These are phyloP conservation scores for Datura wrightii DNA, from an alignment of 257 asterid genomes.

Conservation along the genomic window DNA sequence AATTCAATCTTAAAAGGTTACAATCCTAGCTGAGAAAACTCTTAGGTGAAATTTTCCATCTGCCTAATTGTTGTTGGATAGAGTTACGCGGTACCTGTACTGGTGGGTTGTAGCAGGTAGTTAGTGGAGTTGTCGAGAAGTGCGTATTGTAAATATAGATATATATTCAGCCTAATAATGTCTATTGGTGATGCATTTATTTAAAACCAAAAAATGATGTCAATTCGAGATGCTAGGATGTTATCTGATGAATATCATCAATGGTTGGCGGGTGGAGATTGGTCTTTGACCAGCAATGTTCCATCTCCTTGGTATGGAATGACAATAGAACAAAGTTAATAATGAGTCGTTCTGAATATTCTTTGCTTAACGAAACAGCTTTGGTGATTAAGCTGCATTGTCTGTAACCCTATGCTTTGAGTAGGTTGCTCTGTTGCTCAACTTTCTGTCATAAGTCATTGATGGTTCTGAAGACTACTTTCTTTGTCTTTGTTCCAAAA, in stretches of 20 bases:
- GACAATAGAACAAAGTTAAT: background rate
- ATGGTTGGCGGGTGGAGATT: background rate
- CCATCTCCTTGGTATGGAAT: background rate
- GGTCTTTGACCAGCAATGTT: slow-evolving; percentile 14
- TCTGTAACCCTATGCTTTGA: background rate
- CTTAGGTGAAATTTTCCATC: background rate
- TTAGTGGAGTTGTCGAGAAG: background rate
- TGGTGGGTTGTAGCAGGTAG: background rate
- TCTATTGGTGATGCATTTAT: background rate
- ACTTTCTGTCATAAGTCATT: background rate
- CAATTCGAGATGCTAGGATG: background rate
- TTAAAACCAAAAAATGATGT: background rate
- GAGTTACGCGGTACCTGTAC: background rate
- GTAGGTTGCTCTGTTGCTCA: background rate
- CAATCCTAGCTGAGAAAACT: background rate
- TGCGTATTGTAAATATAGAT: background rate
- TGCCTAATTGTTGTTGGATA: background rate
- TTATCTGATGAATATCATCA: background rate
- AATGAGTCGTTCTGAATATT: background rate
- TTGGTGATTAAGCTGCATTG: background rate
- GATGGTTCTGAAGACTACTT: background rate
- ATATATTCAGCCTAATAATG: background rate
- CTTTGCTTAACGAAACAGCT: background rate
- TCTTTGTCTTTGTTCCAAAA: slow-evolving; percentile 5
- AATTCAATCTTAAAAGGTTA: background rate